These are phyloP conservation scores for Isabelozyma heimii DNA, from an alignment of 805 yeast genomes.

Conservation along the genomic window DNA sequence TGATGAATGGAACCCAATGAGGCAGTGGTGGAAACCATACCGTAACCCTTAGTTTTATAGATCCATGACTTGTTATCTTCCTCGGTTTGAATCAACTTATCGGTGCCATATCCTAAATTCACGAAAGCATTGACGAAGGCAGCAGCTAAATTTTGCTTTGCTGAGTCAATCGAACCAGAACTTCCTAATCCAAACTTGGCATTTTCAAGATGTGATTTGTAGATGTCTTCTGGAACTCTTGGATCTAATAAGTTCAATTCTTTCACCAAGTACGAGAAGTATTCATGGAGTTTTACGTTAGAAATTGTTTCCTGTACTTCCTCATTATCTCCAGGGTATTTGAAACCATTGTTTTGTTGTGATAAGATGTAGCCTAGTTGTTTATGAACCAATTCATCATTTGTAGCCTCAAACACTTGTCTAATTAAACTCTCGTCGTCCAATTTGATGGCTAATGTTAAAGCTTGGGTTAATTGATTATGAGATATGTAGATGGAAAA, in stretches of 20 bases:
- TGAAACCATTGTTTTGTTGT: slow-evolving; percentile 79
- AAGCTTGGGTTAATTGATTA: slow-evolving; percentile 82
- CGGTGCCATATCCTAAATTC: slow-evolving; percentile 88
- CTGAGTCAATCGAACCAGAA: slow-evolving; percentile 68
- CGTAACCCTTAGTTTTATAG: slow-evolving; percentile 85
- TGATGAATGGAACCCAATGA: slow-evolving; percentile 84
- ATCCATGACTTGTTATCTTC: slow-evolving; percentile 78
- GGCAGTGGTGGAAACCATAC: slow-evolving; percentile 90
- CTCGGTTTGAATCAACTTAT: slow-evolving; percentile 73
- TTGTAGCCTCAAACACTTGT: slow-evolving; percentile 78
- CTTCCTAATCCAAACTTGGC: slow-evolving; percentile 56
- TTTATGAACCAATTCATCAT: slow-evolving; percentile 71
- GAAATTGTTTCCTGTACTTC: slow-evolving; percentile 82
- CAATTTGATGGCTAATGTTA: slow-evolving; percentile 82
- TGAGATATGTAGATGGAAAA: slow-evolving; percentile 78
- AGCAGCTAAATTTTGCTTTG: slow-evolving; percentile 91
- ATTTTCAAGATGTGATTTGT: slow-evolving; percentile 85
- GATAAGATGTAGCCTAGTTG: slow-evolving; percentile 90
- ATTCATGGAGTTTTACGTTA: slow-evolving; percentile 74
- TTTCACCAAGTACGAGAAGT: slow-evolving; percentile 74
- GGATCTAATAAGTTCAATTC: slow-evolving; percentile 89
- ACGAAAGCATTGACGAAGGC: slow-evolving; percentile 91
- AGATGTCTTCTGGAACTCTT: slow-evolving; percentile 91
- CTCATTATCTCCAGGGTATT: slow-evolving; percentile 55
- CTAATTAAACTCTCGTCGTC: slow-evolving; percentile 77